phyloP scores from a whole-genome alignment of 805 yeast species.

The Cyberlindnera suaveolens region DNA sequence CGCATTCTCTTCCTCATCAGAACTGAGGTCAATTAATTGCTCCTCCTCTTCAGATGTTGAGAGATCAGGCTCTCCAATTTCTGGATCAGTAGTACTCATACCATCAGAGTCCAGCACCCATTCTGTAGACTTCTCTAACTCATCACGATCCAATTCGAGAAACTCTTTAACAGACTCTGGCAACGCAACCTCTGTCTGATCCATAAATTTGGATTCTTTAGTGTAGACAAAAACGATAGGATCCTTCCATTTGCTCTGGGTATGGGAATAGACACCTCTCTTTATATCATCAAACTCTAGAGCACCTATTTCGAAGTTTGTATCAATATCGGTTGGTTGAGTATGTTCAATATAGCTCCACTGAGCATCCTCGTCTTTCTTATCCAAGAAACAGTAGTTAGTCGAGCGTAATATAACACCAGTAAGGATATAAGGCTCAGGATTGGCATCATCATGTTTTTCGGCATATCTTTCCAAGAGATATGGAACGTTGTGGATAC shows the following conservation, averaged over 20 bases:
- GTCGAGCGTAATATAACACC: slow-evolving; percentile 30
- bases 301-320: slow-evolving; percentile 6
- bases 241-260: slow-evolving; percentile 21
- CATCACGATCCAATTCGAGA: slow-evolving; percentile 24
- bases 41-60: neutral
- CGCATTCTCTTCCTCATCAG: neutral
- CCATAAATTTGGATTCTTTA: slow-evolving; percentile 21
- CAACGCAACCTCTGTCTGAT: slow-evolving; percentile 6
- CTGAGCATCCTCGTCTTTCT: slow-evolving; percentile 5
- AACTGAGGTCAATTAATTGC: neutral
- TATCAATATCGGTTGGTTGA: slow-evolving; percentile 23
- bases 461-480: slow-evolving; percentile 19
- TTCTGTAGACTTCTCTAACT: slow-evolving; percentile 16
- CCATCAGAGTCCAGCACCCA: slow-evolving; percentile 11
- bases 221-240: slow-evolving; percentile 31
- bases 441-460: neutral
- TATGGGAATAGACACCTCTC: slow-evolving; percentile 12
- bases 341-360: slow-evolving; percentile 30
- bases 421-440: slow-evolving; percentile 33
- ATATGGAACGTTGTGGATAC: slow-evolving; percentile 23
- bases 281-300: slow-evolving; percentile 24
- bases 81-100: neutral
- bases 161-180: slow-evolving; percentile 26
- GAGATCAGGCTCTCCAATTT: slow-evolving; percentile 1
- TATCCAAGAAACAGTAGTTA: slow-evolving; percentile 27